Base-by-base conservation (phyloP, 1,284 basidiomycete genomes). In the Apiotrichum sp. region DNA sequence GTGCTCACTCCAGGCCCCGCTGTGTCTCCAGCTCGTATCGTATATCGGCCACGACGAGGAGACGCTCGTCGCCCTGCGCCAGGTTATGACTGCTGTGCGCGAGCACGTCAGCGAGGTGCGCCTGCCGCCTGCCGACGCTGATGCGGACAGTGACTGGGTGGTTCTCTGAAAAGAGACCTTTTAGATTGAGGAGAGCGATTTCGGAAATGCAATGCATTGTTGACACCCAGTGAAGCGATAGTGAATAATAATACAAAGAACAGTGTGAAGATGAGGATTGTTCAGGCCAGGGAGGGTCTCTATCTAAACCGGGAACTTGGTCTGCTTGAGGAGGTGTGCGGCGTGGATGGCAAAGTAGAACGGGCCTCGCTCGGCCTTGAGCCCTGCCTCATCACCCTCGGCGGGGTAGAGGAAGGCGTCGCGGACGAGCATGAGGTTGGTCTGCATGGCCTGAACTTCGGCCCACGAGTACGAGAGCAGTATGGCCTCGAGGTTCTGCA, bases 351-450 rank as follows among this genome's bases (percentile, higher is more conserved):
- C 65, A 53, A 66, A 74, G 61, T 67, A 75, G 33, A 71, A 59
- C 11, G 70, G 71, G 6, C 65, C 66, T 39, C 64, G 56, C 22
- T 52, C 40, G 6, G 40, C 40, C 40, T 7, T n/a, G 7, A 36
- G 11, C 7, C 35, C 59, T 31, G 56, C 46, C 50, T 61, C 57
- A 16, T 62, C 35, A 10, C 57, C 66, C 48, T 71, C 67, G 6
- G 60, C 36, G 3, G 70, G 66, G 56, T 75, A 76, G n/a, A 77
- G 49, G 64, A 76, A 74, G 22, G 70, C 72, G 46, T 75, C 73
- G 38, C 75, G 65, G 22, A 76, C 65, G 39, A 73, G 65, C 58
- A 77, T 67, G 43, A 76, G 59, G 49, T 73, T 68, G 45, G 68
- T 64, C 60, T 77, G 76, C 43, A 75, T 60, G 6, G 52, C 47